Evolutionary conservation across 2,329 filamentous ascomycete genomes (phyloP).

Genomic region (Colletotrichum simmondsii): DNA sequence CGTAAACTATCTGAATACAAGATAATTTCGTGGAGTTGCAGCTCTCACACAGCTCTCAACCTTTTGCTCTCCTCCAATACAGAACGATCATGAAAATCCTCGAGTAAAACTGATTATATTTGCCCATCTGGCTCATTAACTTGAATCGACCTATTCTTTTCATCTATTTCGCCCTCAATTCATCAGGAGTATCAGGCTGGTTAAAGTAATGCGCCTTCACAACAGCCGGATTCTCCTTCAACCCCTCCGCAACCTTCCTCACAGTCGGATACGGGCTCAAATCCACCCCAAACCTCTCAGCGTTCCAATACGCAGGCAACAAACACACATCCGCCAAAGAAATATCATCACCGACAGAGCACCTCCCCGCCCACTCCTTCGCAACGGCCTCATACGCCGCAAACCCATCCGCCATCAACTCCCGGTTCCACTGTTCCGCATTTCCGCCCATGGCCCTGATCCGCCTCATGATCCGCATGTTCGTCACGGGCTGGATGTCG

Average conservation of each 20-base stretch:
- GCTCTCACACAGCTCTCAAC: too few species aligned
- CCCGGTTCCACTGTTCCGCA: slow-evolving; percentile 60
- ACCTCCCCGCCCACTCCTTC: slow-evolving; percentile 54
- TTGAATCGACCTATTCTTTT: background rate
- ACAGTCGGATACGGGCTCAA: slow-evolving; percentile 60
- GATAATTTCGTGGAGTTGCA: too few species aligned
- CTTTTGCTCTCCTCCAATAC: too few species aligned
- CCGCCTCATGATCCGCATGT: slow-evolving; percentile 62
- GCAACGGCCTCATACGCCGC: slow-evolving; percentile 63
- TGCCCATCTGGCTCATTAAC: background rate
- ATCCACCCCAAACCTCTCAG: slow-evolving; percentile 65
- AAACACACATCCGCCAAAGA: slow-evolving; percentile 69
- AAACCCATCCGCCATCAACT: slow-evolving; percentile 64
- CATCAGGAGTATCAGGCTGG: slow-evolving; percentile 59
- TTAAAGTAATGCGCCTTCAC: slow-evolving; percentile 62
- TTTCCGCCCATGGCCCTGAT: slow-evolving; percentile 56
- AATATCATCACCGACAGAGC: slow-evolving; percentile 65
- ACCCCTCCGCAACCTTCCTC: slow-evolving; percentile 52
- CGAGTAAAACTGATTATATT: too few species aligned
- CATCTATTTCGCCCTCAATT: slow-evolving; percentile 11
- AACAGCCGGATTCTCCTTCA: slow-evolving; percentile 62
- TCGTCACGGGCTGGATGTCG: slow-evolving; percentile 71
- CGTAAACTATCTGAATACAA: background rate
- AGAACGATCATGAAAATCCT: too few species aligned
- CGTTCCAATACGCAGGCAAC: slow-evolving; percentile 68